These are phyloP conservation scores for Metschnikowia lochheadii DNA, from an alignment of 805 yeast species.

Conservation along the genomic window DNA sequence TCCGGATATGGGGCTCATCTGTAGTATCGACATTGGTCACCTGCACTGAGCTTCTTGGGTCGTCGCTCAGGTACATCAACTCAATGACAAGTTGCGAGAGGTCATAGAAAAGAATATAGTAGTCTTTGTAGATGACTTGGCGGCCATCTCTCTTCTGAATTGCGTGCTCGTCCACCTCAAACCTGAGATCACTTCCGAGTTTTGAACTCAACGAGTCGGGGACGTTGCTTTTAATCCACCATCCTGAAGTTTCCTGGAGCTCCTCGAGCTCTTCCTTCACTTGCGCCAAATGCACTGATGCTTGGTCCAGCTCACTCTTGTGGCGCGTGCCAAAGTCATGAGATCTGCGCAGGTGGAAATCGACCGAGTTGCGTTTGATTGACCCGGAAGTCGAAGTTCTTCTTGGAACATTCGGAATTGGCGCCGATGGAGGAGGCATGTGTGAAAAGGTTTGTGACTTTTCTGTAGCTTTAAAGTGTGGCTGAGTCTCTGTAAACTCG, in stretches of 20 bases:
- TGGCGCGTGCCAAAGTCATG: conserved; percentile 9
- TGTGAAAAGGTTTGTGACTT: conserved; percentile 13
- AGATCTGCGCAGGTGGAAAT: conserved; percentile 6
- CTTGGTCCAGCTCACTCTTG: conserved; percentile 24
- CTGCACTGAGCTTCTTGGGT: conserved; percentile 50
- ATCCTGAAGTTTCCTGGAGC: conserved; percentile 32
- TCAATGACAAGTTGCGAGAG: conserved; percentile 63
- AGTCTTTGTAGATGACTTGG: conserved; percentile 49
- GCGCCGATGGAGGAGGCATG: conserved; percentile 14
- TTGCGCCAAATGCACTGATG: conserved; percentile 22
- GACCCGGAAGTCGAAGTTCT: conserved; percentile 17
- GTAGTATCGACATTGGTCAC: conserved; percentile 24
- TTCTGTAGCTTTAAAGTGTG: neutral
- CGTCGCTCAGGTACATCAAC: conserved; percentile 48
- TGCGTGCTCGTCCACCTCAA: conserved; percentile 60
- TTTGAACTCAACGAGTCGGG: conserved; percentile 49
- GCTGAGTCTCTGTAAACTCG: conserved; percentile 5
- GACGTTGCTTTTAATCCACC: conserved; percentile 66
- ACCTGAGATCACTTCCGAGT: conserved; percentile 48
- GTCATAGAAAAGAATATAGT: conserved; percentile 69
- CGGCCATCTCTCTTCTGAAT: conserved; percentile 57
- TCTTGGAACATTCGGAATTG: conserved; percentile 10
- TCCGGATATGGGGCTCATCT: conserved; percentile 44
- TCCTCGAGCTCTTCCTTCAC: conserved; percentile 30
- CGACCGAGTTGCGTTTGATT: conserved; percentile 7